Base-by-base conservation (phyloP, 2,329 filamentous ascomycete species). In the Hypoxylon sp. region DNA sequence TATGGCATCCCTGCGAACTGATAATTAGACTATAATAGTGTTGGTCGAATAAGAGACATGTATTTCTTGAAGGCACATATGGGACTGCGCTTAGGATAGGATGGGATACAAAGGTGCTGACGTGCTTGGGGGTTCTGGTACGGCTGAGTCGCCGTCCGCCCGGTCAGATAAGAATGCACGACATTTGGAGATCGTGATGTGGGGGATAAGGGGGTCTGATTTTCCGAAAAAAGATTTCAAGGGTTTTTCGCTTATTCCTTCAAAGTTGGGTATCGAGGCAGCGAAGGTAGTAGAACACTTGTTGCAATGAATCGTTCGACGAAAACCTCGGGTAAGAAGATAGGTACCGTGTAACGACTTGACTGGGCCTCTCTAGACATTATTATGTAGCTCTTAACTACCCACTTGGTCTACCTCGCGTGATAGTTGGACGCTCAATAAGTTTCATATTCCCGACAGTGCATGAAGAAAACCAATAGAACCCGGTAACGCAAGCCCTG, bases 101-200 rank as follows among this genome's bases (percentile, higher is more conserved):
- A 48, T 11, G 17, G n/a, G 11, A 33, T 19, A 22, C 5, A 17
- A 44, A 44, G 17, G 10, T 44, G 39, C 24, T 31, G 47, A 44
- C 35, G 9, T 47, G 54, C 39, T 56, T 13, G 13, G 24, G 52
- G 33, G 19, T 1, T 51, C 39, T 53, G 39, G 39, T 29, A 14
- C 8, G 35, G 53, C 47, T 44, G 35, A 37, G 11, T 29, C 10
- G 35, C n/a, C 37, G 31, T 9, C 10, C 55, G 17, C 42, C 24
- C 29, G 31, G 22, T 14, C 31, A 47, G 9, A 22, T 39, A 35
- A 39, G 22, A 67, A 67, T 67, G 65, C 55, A 67, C 37, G 48
- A 60, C 55, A 60, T 67, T 52, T 50, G 59, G 59, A 64, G 35
- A 59, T 19, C 35, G 42, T 59, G 47, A 1, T 60, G 51, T 57